A percentile compares a stretch with the other conserved stretches of the same genome.
phyloP scores from a whole-genome alignment of 1,284 basidiomycete genomes.

The Clitocybe nebularis region DNA sequence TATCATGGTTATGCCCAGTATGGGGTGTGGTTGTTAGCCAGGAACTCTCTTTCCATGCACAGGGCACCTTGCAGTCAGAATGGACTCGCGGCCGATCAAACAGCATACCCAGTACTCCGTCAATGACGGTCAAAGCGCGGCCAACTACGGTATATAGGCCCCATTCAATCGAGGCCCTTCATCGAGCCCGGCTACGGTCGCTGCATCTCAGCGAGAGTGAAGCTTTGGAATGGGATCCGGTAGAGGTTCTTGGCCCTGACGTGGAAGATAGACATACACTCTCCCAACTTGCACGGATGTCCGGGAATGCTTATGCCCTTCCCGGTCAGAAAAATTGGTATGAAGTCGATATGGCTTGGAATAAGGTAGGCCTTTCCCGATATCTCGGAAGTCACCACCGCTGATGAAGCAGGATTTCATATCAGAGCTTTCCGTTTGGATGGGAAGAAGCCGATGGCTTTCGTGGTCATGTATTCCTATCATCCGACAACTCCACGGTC shows the following conservation, averaged over 20 bases:
- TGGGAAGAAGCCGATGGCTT: constrained; percentile 89
- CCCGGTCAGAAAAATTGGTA: constrained; percentile 78
- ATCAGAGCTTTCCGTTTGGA: constrained; percentile 83
- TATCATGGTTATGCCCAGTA: constrained; percentile 2
- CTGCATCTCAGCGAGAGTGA: constrained; percentile 45
- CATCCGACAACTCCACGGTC: constrained; percentile 78
- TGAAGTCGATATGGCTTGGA: constrained; percentile 74
- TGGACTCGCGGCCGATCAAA: constrained; percentile 5
- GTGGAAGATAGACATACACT: constrained; percentile 80
- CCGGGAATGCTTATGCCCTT: constrained; percentile 84
- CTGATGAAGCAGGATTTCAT: constrained; percentile 2
- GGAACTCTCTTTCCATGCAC: constrained; percentile 14
- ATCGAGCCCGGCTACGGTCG: constrained; percentile 51
- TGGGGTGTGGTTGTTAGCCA: constrained; percentile 1
- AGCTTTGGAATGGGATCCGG: constrained; percentile 52
- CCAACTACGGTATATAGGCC: constrained; percentile 63
- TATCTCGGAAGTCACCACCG: constrained; percentile 1
- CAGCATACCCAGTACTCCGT: background rate
- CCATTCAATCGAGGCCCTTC: constrained; percentile 44
- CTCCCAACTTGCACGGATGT: constrained; percentile 84
- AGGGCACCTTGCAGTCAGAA: constrained; percentile 12
- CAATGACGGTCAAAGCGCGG: constrained; percentile 39
- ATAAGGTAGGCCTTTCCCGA: constrained; percentile 47
- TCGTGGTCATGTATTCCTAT: constrained; percentile 86
- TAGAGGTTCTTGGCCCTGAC: constrained; percentile 62